Conservation (phyloP, 2,329 filamentous ascomycete species). For the Pyrenophora seminiperda region DNA sequence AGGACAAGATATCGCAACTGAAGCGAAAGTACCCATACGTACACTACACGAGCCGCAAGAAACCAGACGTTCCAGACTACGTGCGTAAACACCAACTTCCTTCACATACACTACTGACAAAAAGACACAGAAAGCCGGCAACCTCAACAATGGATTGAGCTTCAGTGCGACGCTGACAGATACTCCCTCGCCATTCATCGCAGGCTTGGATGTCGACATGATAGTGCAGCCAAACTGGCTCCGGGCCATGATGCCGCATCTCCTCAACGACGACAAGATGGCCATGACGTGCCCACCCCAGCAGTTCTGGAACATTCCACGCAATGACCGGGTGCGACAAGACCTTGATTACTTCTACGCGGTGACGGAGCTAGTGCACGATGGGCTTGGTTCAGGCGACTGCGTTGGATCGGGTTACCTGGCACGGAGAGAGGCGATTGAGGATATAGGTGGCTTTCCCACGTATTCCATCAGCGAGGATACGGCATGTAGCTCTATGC, state of each 20-base stretch:
- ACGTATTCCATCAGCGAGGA: slow-evolving; percentile 66
- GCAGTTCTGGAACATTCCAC: slow-evolving; percentile 66
- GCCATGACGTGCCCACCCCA: slow-evolving; percentile 17
- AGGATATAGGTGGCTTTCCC: slow-evolving; percentile 66
- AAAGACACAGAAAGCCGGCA: slow-evolving; percentile 60
- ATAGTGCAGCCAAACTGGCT: slow-evolving; percentile 65
- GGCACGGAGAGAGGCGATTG: slow-evolving; percentile 63
- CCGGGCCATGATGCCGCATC: slow-evolving; percentile 10
- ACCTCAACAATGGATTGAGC: slow-evolving; percentile 61
- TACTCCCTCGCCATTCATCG: slow-evolving; percentile 63
- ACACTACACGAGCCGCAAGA: slow-evolving; percentile 52
- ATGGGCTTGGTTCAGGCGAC: slow-evolving; percentile 60
- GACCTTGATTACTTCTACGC: slow-evolving; percentile 65
- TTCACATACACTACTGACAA: slow-evolving; percentile 50
- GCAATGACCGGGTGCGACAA: slow-evolving; percentile 63
- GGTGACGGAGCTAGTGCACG: slow-evolving; percentile 55
- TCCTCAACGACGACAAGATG: slow-evolving; percentile 12
- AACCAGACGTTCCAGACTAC: slow-evolving; percentile 50
- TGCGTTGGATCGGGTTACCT: slow-evolving; percentile 69
- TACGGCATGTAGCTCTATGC: slow-evolving; percentile 62
- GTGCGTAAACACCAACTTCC: not conserved
- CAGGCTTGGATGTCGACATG: slow-evolving; percentile 71
- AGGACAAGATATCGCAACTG: slow-evolving; percentile 44
- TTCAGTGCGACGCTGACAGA: slow-evolving; percentile 9
- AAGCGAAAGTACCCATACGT: slow-evolving; percentile 49